Base-by-base conservation (phyloP, 352 stramenopile species). In the Aphanomyces invadans region DNA sequence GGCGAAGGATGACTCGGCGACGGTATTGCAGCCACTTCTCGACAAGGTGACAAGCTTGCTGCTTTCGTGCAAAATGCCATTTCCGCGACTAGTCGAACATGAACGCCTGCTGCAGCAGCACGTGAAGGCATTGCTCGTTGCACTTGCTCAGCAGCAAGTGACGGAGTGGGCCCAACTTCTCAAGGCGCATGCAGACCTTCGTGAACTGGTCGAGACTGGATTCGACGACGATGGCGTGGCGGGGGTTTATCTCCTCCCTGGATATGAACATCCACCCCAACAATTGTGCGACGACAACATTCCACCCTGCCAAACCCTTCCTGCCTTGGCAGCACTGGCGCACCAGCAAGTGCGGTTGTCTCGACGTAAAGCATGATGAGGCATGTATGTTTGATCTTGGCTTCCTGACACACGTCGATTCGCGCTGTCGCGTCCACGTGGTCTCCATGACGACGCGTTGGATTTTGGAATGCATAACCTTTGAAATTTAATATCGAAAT, bases 61-160 rank as follows among this genome's bases (percentile, higher is more conserved):
- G 21, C n/a, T 67, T 4, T 67, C 60, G 39, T 46, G 60, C 46
- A 67, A 67, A 12, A 67, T 67, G 60, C 60, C 48, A 21, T 51
- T 29, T 31, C 45, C 17, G 17, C 19, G 29, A 21, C 60, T 57
- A 9, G 7, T 57, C 11, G 49, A 57, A n/a, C 49, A 57, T 33
- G 21, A 57, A 7, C 19, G 25, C 21, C 12, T 21, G 21, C 25
- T 57, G 11, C 49, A 32, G 4, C 19, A 29, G 4, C 17, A 29
- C 25, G 49, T 57, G 19, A 32, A 33, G 17, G 49, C 21, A 11
- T n/a, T 57, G 5, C 49, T 57, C 49, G 25, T 38, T 5, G 49
- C 49, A 7, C 23, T 57, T 9, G 23, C 29, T 5, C 15, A 32
- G 25, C 49, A 38, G n/a, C 25, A 57, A 0, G 12, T 57, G 5